phyloP scores from a whole-genome alignment of 106 monocot species.

The Iris macrosiphon region DNA sequence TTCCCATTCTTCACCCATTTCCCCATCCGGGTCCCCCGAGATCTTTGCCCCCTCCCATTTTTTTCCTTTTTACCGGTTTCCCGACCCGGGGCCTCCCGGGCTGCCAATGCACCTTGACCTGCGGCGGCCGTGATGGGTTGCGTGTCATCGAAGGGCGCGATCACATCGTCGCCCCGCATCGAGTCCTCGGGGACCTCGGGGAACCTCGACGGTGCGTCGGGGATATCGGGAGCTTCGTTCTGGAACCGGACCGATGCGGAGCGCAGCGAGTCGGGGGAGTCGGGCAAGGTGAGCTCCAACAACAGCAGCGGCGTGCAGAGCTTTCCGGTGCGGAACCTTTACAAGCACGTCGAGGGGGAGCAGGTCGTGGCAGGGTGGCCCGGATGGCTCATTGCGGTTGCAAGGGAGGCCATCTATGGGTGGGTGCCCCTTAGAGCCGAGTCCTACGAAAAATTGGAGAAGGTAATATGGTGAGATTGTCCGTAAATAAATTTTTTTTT shows the following conservation, averaged over 20 bases:
- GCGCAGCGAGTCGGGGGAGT: conserved; percentile 25
- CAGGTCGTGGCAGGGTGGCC: conserved; percentile 88
- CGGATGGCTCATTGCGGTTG: conserved; percentile 64
- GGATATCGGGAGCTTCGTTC: too few relatives aligned
- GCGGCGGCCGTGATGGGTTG: conserved; percentile 52
- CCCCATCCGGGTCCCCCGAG: too few relatives aligned
- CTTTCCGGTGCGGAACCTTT: conserved; percentile 46
- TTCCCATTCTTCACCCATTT: background rate
- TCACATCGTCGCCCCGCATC: conserved; percentile 31
- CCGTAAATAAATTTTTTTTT: too few relatives aligned
- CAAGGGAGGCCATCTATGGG: conserved; percentile 77
- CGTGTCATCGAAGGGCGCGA: conserved; percentile 51
- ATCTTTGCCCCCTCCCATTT: too few relatives aligned
- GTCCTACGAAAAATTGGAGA: conserved; percentile 82
- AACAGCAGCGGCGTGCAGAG: conserved; percentile 20
- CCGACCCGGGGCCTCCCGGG: conserved; percentile 3
- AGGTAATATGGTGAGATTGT: conserved; percentile 66
- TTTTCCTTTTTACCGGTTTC: background rate
- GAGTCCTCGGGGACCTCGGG: conserved; percentile 22
- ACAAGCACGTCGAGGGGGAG: conserved; percentile 57
- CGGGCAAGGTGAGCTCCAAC: conserved; percentile 28
- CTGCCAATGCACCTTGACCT: conserved; percentile 7
- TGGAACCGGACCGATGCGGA: conserved; percentile 23
- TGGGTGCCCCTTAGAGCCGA: conserved; percentile 85
- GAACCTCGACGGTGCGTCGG: conserved; percentile 12